Evolutionary conservation across 2,329 filamentous ascomycete genomes (phyloP), one percentile per base, ranked within the genome.

Genomic region (Diaporthe longicolla): DNA sequence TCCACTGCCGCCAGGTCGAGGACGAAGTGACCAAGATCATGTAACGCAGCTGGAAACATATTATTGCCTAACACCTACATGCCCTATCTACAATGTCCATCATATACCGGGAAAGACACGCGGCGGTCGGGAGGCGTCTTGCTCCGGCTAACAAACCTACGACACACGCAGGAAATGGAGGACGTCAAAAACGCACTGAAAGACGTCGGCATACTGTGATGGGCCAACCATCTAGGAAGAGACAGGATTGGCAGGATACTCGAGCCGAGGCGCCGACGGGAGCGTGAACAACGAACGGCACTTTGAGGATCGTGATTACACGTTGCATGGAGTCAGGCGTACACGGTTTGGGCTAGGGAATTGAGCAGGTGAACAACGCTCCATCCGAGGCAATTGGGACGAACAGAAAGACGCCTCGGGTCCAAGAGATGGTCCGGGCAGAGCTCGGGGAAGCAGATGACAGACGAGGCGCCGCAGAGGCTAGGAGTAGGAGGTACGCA

Each of bases 1-100:
- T 85, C 83, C 80, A 74, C 76, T 76, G 71, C 78, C 81, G 82
- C 84, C 91, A 96, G 94, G 93, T 95, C 85, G 94, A 96, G 88
- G 94, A 95, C 87, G 94, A 95, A 86, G 91, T 95, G 84, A 95
- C 93, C 80, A 96, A 94, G 86, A 94, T 97, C 86, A 95, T 95
- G 93, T 95, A 93, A 83, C 80, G 71, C 78, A 78, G 76, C 79
- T 75, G 75, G 77, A 76, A 17, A 75, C 45, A 75, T 40, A 65
- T 35, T 40, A 68, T 68, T 68, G 63, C 63, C 63, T 54, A 54
- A 48, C 29, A 40, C n/a, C 13, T 68, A 26, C 11, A 68, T 54
- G 48, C n/a, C 45, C 63, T 29, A 54, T 21, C 45, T 52, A 52
- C 21, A 32, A 54, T 54, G 63, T 50, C 63, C 73, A 75, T 71